Percentiles rank a stretch among this genome's conserved stretches.
Conservation (phyloP, 1,284 basidiomycete genomes). For the Malassezia globosa region DNA sequence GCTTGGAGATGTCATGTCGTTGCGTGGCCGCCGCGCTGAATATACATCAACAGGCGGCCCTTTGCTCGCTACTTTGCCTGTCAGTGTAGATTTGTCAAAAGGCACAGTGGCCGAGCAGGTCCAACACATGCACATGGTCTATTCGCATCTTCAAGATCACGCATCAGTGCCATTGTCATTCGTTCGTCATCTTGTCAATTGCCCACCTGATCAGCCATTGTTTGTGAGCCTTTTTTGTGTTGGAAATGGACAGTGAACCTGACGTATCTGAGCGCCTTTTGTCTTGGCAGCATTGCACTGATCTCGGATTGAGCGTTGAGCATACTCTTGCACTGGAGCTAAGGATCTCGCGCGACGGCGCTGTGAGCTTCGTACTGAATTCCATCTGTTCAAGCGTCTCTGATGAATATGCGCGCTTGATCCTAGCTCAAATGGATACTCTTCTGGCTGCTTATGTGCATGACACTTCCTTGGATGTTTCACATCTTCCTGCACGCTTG, state of each 20-base stretch:
- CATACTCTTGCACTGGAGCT: constrained; percentile 39
- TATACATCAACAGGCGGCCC: constrained; percentile 33
- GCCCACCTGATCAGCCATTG: constrained; percentile 27
- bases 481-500: not conserved
- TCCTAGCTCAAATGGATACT: constrained; percentile 28
- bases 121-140: constrained; percentile 23
- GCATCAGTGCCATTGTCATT: constrained; percentile 21
- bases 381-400: constrained; percentile 21
- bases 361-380: constrained; percentile 25
- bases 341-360: constrained; percentile 19
- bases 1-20: constrained; percentile 40
- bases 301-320: constrained; percentile 35
- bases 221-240: constrained; percentile 45
- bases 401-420: constrained; percentile 17
- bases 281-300: constrained; percentile 17
- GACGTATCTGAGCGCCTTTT: constrained; percentile 7
- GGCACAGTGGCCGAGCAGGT: constrained; percentile 21
- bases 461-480: not conserved
- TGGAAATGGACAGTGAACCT: constrained; percentile 26
- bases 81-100: constrained; percentile 23
- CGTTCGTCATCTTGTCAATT: constrained; percentile 32
- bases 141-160: constrained; percentile 21
- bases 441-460: constrained; percentile 10
- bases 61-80: constrained; percentile 38
- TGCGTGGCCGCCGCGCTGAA: constrained; percentile 22